A percentile compares a stretch with the other conserved stretches of the same genome.
Conservation (phyloP, 805 yeast species). For the Wickerhamiella vanderwaltii region DNA sequence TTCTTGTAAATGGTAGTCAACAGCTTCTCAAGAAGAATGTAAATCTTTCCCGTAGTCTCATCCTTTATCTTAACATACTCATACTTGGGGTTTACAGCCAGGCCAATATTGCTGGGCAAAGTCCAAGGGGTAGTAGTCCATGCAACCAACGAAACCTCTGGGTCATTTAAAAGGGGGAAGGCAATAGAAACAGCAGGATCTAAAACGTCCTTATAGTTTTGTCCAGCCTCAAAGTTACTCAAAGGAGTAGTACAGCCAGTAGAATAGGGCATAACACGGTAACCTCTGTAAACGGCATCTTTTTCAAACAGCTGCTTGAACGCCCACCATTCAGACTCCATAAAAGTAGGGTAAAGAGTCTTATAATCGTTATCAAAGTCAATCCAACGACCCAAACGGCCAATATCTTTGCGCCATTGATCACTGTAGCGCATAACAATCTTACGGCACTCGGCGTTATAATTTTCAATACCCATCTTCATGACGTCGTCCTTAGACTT, state of each 20-base stretch:
- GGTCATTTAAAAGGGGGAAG: slow-evolving; percentile 70
- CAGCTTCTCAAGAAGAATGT: slow-evolving; percentile 73
- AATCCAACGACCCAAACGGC: slow-evolving; percentile 97
- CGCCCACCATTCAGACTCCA: slow-evolving; percentile 99
- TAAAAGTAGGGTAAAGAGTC: slow-evolving; percentile 86
- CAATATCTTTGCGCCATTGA: slow-evolving; percentile 89
- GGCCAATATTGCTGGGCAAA: slow-evolving; percentile 81
- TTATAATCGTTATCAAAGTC: slow-evolving; percentile 98
- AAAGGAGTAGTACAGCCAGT: slow-evolving; percentile 95
- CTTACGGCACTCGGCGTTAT: slow-evolving; percentile 87
- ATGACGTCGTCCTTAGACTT: slow-evolving; percentile 89
- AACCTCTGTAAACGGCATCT: slow-evolving; percentile 85
- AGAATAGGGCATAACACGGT: slow-evolving; percentile 97
- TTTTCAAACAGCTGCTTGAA: slow-evolving; percentile 79
- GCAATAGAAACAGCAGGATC: slow-evolving; percentile 95
- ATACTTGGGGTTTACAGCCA: slow-evolving; percentile 81
- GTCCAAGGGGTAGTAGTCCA: slow-evolving; percentile 99
- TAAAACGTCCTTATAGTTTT: slow-evolving; percentile 90
- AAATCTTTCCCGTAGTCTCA: slow-evolving; percentile 71
- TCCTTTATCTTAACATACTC: slow-evolving; percentile 89
- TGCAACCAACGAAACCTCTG: slow-evolving; percentile 75
- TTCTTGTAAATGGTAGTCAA: slow-evolving; percentile 81
- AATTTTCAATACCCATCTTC: slow-evolving; percentile 85
- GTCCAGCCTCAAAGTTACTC: slow-evolving; percentile 96
- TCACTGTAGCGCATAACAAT: slow-evolving; percentile 95